Conservation (phyloP, 805 yeast genomes). For the Candida insectorum region DNA sequence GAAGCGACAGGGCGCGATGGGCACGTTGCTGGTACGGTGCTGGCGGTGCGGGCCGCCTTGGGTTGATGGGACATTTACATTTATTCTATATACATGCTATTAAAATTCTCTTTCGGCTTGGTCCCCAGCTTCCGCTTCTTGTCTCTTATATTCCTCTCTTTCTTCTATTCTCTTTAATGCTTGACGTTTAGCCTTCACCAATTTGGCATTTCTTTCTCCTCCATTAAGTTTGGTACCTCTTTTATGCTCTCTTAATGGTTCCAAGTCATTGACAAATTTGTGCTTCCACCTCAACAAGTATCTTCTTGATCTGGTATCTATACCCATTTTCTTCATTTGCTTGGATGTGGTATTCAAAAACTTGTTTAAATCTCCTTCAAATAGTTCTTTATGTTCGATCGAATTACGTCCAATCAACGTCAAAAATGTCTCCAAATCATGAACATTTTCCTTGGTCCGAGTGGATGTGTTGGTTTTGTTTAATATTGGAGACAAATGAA, state of each 20-base stretch:
- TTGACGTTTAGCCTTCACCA: constrained; percentile 47
- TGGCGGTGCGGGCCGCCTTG: too few relatives aligned
- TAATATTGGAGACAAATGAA: constrained; percentile 10
- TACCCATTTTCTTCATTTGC: constrained; percentile 69
- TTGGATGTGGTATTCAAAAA: constrained; percentile 56
- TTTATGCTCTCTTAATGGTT: constrained; percentile 52
- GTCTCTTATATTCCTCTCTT: constrained; percentile 36
- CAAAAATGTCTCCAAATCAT: constrained; percentile 70
- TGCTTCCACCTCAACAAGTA: constrained; percentile 74
- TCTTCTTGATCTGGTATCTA: constrained; percentile 68
- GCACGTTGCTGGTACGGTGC: too few relatives aligned
- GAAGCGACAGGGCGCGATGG: not conserved
- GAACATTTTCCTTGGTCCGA: constrained; percentile 42
- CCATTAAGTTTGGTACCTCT: constrained; percentile 75
- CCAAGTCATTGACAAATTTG: constrained; percentile 54
- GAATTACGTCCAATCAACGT: constrained; percentile 75
- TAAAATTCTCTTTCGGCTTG: constrained; percentile 43
- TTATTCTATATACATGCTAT: too few relatives aligned
- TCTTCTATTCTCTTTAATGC: constrained; percentile 61
- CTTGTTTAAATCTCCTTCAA: constrained; percentile 57
- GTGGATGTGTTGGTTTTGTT: constrained; percentile 53
- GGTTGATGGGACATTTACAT: too few relatives aligned
- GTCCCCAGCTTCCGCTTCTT: constrained; percentile 38
- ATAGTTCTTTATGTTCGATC: constrained; percentile 61
- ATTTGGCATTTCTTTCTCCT: constrained; percentile 76